phyloP scores from a whole-genome alignment of 169 alveolate genomes.

The Cryptosporidium baileyi region DNA sequence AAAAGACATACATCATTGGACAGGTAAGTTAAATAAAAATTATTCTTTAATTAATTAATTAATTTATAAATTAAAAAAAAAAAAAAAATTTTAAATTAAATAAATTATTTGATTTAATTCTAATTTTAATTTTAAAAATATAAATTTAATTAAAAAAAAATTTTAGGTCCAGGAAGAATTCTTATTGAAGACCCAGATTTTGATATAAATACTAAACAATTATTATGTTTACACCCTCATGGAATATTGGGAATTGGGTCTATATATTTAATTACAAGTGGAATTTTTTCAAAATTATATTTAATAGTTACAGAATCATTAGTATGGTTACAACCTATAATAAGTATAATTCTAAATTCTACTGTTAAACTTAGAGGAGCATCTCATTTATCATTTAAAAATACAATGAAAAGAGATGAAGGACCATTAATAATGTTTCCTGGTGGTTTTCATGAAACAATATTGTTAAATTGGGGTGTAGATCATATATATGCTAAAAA shows the following conservation, averaged over 20 bases:
- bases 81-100: too few species aligned
- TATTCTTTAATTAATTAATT: too few species aligned
- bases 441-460: constrained; percentile 66
- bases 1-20: constrained; percentile 44
- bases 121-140: not conserved
- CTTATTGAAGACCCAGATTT: constrained; percentile 61
- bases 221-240: constrained; percentile 57
- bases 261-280: constrained; percentile 6
- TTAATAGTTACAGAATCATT: constrained; percentile 53
- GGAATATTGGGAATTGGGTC: constrained; percentile 62
- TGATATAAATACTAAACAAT: constrained; percentile 12
- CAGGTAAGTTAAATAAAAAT: constrained; percentile 52
- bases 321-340: constrained; percentile 64
- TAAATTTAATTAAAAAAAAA: not conserved
- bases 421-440: constrained; percentile 66
- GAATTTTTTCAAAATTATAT: constrained; percentile 10
- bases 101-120: not conserved
- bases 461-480: constrained; percentile 49
- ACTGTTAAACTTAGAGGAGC: constrained; percentile 64
- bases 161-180: constrained; percentile 55
- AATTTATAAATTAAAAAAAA: too few species aligned
- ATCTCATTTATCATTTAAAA: constrained; percentile 19
- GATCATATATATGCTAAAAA: constrained; percentile 24
- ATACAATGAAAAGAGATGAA: constrained; percentile 41
- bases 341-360: constrained; percentile 16